phyloP scores from a whole-genome alignment of 2,329 filamentous ascomycete genomes.

The Falciphora oryzae region DNA sequence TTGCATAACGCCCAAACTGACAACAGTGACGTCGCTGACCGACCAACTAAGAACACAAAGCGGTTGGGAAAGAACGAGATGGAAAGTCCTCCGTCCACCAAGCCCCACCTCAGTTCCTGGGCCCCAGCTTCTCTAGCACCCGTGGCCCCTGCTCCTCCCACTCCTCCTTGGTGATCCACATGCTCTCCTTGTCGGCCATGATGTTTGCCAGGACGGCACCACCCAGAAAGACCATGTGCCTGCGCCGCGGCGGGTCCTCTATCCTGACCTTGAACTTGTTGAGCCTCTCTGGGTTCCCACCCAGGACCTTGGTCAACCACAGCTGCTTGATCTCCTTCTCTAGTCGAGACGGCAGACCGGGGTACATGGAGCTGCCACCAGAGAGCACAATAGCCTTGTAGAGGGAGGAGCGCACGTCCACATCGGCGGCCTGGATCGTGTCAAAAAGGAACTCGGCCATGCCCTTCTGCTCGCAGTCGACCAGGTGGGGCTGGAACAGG shows the following conservation, averaged over 20 bases:
- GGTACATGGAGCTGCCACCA: conserved; percentile 98
- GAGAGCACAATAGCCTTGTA: conserved; percentile 98
- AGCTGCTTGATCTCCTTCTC: conserved; percentile 99
- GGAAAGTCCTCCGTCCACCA: no score
- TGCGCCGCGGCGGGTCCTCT: conserved; percentile 89
- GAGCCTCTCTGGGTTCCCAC: conserved; percentile 86
- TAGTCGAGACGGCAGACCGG: conserved; percentile 84
- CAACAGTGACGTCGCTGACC: no score
- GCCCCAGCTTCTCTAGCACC: conserved; percentile 86
- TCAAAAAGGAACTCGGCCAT: conserved; percentile 98
- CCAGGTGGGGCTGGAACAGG: conserved; percentile 95
- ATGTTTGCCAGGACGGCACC: conserved; percentile 96
- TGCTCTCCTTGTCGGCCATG: conserved; percentile 97
- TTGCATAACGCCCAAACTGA: no score
- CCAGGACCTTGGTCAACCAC: conserved; percentile 88
- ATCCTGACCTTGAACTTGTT: conserved; percentile 99
- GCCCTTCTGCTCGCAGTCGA: conserved; percentile 90
- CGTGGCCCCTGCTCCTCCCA: conserved; percentile 90
- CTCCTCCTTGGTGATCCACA: conserved; percentile 98
- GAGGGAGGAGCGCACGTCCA: conserved; percentile 86
- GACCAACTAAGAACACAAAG: no score
- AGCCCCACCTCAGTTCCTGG: conserved; percentile 38
- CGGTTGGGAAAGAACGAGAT: no score
- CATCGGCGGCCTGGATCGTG: conserved; percentile 92
- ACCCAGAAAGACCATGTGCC: conserved; percentile 98